Percentiles rank a stretch among this genome's conserved stretches.
These are phyloP conservation scores for Camellia lanceoleosa DNA, from an alignment of 148 eudicot genomes.

Conservation along the genomic window DNA sequence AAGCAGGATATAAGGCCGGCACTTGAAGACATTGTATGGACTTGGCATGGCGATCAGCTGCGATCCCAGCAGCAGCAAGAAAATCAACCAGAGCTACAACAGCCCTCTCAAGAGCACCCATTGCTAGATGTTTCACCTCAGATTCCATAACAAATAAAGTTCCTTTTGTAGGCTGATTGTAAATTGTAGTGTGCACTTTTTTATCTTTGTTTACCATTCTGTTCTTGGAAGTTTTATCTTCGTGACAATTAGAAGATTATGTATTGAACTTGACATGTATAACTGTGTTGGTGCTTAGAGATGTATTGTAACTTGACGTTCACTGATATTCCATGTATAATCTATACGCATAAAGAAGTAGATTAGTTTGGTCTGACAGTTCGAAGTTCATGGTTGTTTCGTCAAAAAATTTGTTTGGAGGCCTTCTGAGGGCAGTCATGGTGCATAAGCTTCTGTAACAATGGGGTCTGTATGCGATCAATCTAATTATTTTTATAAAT, in stretches of 20 bases:
- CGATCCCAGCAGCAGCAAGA: constrained; percentile 16
- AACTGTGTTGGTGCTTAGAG: background rate
- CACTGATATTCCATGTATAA: background rate
- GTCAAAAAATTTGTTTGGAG: no score
- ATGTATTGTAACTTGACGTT: background rate
- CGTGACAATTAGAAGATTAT: no score
- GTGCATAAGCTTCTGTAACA: no score
- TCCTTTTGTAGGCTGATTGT: background rate
- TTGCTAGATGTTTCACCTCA: background rate
- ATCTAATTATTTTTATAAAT: no score
- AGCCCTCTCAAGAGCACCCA: background rate
- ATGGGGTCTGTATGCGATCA: no score
- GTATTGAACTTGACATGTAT: background rate
- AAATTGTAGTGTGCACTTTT: background rate
- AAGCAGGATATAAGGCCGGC: constrained; percentile 41
- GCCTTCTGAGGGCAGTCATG: no score
- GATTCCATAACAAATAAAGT: background rate
- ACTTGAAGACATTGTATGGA: constrained; percentile 48
- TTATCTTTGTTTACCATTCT: background rate
- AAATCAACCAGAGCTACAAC: background rate
- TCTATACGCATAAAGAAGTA: no score
- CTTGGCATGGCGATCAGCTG: constrained; percentile 47
- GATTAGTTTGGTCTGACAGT: no score
- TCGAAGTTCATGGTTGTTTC: no score
- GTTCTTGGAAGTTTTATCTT: no score